phyloP scores from a whole-genome alignment of 2,329 filamentous ascomycete genomes.

The Fusarium tupiense region DNA sequence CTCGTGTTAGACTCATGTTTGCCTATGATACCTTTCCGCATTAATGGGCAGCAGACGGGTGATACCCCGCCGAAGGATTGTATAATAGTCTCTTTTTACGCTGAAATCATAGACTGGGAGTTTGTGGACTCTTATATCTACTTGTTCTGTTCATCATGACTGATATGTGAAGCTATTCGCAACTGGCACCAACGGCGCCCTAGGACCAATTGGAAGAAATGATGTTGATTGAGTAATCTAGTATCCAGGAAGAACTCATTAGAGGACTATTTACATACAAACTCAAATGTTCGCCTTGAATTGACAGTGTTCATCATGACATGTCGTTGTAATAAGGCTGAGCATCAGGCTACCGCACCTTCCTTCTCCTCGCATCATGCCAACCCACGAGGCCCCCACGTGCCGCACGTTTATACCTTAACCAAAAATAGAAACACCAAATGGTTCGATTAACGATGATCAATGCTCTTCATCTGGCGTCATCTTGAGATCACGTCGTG shows the following conservation, averaged over 20 bases:
- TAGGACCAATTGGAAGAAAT: background rate
- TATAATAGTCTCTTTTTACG: conserved; percentile 43
- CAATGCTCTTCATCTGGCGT: background rate
- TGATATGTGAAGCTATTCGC: background rate
- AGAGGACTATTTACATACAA: no score
- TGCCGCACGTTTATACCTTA: background rate
- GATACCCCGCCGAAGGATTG: conserved; percentile 39
- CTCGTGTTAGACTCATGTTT: conserved; percentile 40
- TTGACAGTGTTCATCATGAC: background rate
- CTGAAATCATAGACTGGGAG: conserved; percentile 40
- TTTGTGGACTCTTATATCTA: conserved; percentile 31
- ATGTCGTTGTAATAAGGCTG: background rate
- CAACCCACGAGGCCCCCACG: background rate
- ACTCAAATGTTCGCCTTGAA: background rate
- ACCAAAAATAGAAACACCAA: background rate
- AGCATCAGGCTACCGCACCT: background rate
- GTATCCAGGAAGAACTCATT: no score
- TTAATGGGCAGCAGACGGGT: conserved; percentile 42
- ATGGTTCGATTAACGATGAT: background rate
- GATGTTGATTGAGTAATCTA: background rate
- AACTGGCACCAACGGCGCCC: background rate
- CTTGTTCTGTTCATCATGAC: background rate
- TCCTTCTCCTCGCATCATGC: background rate
- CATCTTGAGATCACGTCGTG: background rate
- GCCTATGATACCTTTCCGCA: conserved; percentile 38